These are phyloP conservation scores for Stramenopiles sp. DNA, from an alignment of 352 stramenopile species.

Conservation along the genomic window DNA sequence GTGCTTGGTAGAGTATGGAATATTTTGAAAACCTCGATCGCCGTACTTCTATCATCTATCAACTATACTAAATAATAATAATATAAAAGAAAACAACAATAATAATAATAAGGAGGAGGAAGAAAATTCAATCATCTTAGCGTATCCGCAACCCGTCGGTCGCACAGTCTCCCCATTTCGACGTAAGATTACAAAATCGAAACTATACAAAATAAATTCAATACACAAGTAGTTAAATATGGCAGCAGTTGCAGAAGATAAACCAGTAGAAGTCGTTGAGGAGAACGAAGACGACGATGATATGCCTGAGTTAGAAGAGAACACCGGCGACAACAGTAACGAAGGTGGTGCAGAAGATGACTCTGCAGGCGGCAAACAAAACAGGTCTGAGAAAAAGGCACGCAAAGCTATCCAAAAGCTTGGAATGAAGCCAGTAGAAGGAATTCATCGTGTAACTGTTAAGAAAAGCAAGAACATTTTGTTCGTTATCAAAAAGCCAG, in stretches of 20 bases:
- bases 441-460: constrained; percentile 87
- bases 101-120: too few species aligned
- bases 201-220: too few species aligned
- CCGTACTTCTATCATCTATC: too few species aligned
- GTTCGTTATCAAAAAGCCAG: constrained; percentile 91
- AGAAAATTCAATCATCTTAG: too few species aligned
- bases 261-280: background rate
- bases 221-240: background rate
- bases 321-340: constrained; percentile 40
- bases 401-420: constrained; percentile 98
- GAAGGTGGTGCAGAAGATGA: constrained; percentile 28
- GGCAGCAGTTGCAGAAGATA: background rate
- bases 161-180: too few species aligned
- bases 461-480: constrained; percentile 91
- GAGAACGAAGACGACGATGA: constrained; percentile 45
- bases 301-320: constrained; percentile 46
- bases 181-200: too few species aligned
- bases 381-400: constrained; percentile 94
- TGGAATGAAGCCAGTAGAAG: constrained; percentile 81
- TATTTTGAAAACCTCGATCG: too few species aligned
- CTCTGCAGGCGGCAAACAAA: constrained; percentile 41
- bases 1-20: too few species aligned
- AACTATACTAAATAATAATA: too few species aligned
- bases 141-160: too few species aligned
- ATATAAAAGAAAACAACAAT: too few species aligned